Evolutionary conservation across 2,329 filamentous ascomycete genomes (phyloP).

Genomic region (Xylaria sp.): DNA sequence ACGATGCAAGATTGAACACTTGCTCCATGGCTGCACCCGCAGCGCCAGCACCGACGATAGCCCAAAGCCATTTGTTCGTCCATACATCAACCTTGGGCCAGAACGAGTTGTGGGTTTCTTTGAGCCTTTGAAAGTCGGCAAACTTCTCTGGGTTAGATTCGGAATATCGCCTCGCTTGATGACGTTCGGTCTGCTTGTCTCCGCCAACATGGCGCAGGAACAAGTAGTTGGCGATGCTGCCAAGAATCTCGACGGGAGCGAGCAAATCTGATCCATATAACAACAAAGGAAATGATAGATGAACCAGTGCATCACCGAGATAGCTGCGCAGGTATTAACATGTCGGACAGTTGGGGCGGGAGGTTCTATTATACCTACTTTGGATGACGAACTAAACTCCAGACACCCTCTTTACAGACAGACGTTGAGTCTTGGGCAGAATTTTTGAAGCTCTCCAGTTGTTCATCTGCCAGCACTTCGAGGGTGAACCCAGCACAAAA

Average conservation of each 20-base stretch:
- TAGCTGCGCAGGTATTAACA: constrained; percentile 41
- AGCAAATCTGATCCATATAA: constrained; percentile 51
- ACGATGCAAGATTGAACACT: constrained; percentile 8
- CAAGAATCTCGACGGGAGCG: constrained; percentile 49
- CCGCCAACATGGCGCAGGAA: constrained; percentile 54
- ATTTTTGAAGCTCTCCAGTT: constrained; percentile 47
- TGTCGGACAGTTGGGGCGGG: background rate
- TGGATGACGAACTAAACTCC: constrained; percentile 56
- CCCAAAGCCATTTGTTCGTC: constrained; percentile 52
- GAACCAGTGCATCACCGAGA: constrained; percentile 54
- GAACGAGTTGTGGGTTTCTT: constrained; percentile 52
- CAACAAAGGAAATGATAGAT: constrained; percentile 54
- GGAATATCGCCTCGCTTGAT: constrained; percentile 48
- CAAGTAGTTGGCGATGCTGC: constrained; percentile 52
- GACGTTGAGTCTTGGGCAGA: constrained; percentile 35
- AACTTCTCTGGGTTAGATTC: constrained; percentile 47
- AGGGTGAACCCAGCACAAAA: constrained; percentile 53
- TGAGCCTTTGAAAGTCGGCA: constrained; percentile 47
- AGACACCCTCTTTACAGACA: constrained; percentile 52
- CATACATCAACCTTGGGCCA: constrained; percentile 50
- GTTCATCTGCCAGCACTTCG: constrained; percentile 52
- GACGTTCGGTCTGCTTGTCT: constrained; percentile 49
- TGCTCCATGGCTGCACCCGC: constrained; percentile 45
- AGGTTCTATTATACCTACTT: constrained; percentile 44
- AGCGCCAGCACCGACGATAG: constrained; percentile 45